These are phyloP conservation scores for Acacia concinna DNA, from an alignment of 331 rosid species.

Conservation along the genomic window DNA sequence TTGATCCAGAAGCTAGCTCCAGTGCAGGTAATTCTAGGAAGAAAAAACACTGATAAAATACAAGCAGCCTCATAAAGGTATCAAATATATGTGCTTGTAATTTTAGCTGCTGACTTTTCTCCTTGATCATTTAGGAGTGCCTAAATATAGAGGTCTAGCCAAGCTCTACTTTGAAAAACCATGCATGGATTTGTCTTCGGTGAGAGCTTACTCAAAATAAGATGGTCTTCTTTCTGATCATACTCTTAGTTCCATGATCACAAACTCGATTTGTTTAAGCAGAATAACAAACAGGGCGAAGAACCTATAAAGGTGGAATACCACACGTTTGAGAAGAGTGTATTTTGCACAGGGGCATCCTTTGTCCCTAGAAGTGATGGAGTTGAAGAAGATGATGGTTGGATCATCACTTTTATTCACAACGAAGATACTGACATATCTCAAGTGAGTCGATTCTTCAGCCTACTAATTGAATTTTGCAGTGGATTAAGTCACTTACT, in stretches of 20 bases:
- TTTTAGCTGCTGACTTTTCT: not conserved
- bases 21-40: conserved; percentile 26
- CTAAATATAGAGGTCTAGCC: conserved; percentile 49
- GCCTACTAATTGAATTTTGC: not conserved
- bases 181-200: conserved; percentile 10
- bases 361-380: conserved; percentile 43
- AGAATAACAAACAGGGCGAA: conserved; percentile 14
- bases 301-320: conserved; percentile 42
- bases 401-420: conserved; percentile 81
- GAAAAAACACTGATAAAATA: not conserved
- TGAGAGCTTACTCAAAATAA: not conserved
- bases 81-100: not conserved
- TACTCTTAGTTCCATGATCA: not conserved
- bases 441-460: conserved; percentile 37
- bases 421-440: conserved; percentile 64
- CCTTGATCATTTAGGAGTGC: conserved; percentile 27
- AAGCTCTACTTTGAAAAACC: conserved; percentile 46
- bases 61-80: not conserved
- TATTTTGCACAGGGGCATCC: conserved; percentile 48
- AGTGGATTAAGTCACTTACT: not conserved
- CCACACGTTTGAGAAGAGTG: conserved; percentile 48
- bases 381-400: conserved; percentile 78
- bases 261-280: not conserved
- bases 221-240: not conserved
- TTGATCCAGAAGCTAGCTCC: conserved; percentile 37